These are phyloP conservation scores for Monilinia vaccinii-corymbosi DNA, from an alignment of 2,329 filamentous ascomycete species.

Conservation along the genomic window DNA sequence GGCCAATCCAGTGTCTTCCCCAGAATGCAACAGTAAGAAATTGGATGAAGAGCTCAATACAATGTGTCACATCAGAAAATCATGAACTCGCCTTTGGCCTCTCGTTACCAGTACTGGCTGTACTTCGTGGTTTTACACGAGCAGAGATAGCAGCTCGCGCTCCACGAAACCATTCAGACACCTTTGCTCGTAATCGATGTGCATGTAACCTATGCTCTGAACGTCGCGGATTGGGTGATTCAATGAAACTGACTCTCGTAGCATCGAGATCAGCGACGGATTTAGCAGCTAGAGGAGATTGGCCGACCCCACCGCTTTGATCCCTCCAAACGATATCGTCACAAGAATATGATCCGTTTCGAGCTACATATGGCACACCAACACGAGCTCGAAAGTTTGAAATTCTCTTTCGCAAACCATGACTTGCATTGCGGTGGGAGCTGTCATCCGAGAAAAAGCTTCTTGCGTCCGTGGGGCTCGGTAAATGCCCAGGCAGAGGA, in stretches of 20 bases:
- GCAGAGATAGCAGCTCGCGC: slow-evolving; percentile 20
- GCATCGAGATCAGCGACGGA: slow-evolving; percentile 21
- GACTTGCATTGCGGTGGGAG: slow-evolving; percentile 21
- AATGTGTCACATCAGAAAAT: background rate
- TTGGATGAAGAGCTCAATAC: background rate
- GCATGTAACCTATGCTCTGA: slow-evolving; percentile 13
- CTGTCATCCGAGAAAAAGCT: slow-evolving; percentile 34
- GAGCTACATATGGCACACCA: slow-evolving; percentile 20
- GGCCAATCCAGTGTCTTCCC: background rate
- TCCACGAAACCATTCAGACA: slow-evolving; percentile 24
- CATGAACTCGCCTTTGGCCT: slow-evolving; percentile 1
- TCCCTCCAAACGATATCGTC: slow-evolving; percentile 25
- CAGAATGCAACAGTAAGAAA: background rate
- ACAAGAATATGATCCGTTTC: slow-evolving; percentile 22
- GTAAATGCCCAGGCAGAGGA: slow-evolving; percentile 13
- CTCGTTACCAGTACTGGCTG: slow-evolving; percentile 1
- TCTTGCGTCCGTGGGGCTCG: slow-evolving; percentile 22
- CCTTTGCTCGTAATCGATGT: slow-evolving; percentile 21
- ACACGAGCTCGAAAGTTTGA: slow-evolving; percentile 24
- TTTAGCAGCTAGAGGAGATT: slow-evolving; percentile 11
- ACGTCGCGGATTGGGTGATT: slow-evolving; percentile 13
- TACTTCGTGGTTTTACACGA: slow-evolving; percentile 19
- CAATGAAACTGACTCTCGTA: slow-evolving; percentile 11
- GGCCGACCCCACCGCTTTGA: slow-evolving; percentile 8
- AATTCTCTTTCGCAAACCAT: slow-evolving; percentile 23